A percentile compares a stretch with the other conserved stretches of the same genome.
These are phyloP conservation scores for Zhuliangozyma blackwelliae DNA, from an alignment of 1,139 yeast genomes.

Conservation along the genomic window DNA sequence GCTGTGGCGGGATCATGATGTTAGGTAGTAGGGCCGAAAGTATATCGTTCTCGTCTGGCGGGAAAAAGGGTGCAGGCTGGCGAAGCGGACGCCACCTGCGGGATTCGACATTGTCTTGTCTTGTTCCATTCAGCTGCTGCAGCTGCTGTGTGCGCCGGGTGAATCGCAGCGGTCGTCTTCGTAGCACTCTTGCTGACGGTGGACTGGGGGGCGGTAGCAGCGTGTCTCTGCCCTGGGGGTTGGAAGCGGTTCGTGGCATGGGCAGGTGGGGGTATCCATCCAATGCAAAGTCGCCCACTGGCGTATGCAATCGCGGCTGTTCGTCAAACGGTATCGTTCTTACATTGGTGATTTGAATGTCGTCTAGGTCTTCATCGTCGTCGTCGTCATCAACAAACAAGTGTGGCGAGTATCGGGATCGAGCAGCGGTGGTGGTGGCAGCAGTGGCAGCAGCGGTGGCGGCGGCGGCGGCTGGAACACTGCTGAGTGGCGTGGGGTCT, in stretches of 20 bases:
- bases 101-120: not conserved
- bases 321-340: conserved; percentile 1
- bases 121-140: no score
- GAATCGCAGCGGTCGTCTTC: not conserved
- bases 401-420: not conserved
- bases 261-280: no score
- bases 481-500: conserved; percentile 9
- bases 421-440: not conserved
- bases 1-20: conserved; percentile 1
- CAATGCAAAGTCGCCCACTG: conserved; percentile 5
- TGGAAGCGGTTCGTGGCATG: no score
- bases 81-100: not conserved
- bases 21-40: not conserved
- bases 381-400: not conserved
- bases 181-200: not conserved
- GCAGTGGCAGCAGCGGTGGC: not conserved
- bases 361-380: not conserved
- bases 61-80: not conserved
- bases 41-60: not conserved
- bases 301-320: conserved; percentile 3
- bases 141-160: not conserved
- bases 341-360: conserved; percentile 8
- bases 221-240: not conserved
- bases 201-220: not conserved
- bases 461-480: not conserved